Percentiles rank a stretch among this genome's conserved stretches.
phyloP scores from a whole-genome alignment of 352 stramenopile genomes.

The Globisporangium barbulae region DNA sequence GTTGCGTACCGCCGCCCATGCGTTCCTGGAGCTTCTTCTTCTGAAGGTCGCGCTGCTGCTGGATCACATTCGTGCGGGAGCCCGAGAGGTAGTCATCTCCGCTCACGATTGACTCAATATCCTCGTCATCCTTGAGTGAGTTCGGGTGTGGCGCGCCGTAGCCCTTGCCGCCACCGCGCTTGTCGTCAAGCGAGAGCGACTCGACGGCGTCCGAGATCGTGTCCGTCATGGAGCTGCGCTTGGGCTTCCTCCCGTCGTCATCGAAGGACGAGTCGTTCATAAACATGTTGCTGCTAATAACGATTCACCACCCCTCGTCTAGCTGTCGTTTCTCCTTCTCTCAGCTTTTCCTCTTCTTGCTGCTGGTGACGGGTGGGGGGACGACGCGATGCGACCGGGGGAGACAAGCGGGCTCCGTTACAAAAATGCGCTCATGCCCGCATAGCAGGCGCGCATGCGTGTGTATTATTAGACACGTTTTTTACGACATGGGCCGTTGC shows the following conservation, averaged over 20 bases:
- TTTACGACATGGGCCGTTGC: neutral
- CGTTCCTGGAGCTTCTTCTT: conserved; percentile 87
- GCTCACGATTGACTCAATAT: conserved; percentile 53
- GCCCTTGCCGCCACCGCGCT: conserved; percentile 21
- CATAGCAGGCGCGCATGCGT: neutral
- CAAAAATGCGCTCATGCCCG: conserved; percentile 2
- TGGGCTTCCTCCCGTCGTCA: conserved; percentile 39
- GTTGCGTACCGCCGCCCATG: conserved; percentile 60
- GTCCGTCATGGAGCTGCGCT: conserved; percentile 24
- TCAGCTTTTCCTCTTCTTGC: conserved; percentile 6
- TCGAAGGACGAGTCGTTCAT: conserved; percentile 81
- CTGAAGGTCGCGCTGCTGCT: conserved; percentile 82
- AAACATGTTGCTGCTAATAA: conserved; percentile 51
- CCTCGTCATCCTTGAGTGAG: conserved; percentile 75
- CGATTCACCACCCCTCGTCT: neutral
- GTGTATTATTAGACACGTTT: neutral
- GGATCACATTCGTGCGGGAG: conserved; percentile 72
- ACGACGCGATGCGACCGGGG: neutral
- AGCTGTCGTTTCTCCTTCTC: neutral
- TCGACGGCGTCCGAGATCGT: conserved; percentile 58
- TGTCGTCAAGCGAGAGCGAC: conserved; percentile 59
- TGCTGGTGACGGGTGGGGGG: neutral
- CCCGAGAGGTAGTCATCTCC: conserved; percentile 56
- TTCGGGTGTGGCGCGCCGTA: conserved; percentile 57
- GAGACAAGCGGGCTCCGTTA: conserved; percentile 3